Evolutionary conservation across 2,329 filamentous ascomycete genomes (phyloP), one percentile per base, ranked within the genome.

Genomic region (Fusarium sp.): DNA sequence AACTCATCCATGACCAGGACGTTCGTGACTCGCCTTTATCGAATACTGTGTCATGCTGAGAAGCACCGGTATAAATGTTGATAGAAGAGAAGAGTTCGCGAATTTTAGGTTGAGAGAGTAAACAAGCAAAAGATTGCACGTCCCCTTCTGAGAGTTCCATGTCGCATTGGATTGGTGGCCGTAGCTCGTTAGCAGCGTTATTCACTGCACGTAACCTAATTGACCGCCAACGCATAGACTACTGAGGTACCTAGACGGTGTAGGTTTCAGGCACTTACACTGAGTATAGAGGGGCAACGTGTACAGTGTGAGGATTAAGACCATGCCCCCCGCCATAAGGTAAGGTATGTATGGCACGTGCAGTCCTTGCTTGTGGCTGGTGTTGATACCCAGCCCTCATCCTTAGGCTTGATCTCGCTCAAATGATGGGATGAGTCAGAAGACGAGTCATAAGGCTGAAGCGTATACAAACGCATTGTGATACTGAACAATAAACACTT

Each of bases 1-100:
- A 90, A 86, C 61, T 87, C 87, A 81, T 97, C 94, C 94, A 97
- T 97, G 75, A 54, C 70, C 44, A 56, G 59, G 61, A 52, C 51
- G 63, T 56, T 65, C 51, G 61, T 65, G 61, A 24, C n/a, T 62
- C 44, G 41, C 33, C 52, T 54, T 33, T 65, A 31, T 45, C 39
- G 41, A 42, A 42, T 56, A 31, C 38, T 36, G 56, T 63, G 68
- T 74, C 72, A 74, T 74, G 58, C 68, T 72, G 52, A 33, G 38
- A 56, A 45, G 45, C 54, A 49, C 35, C 35, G 41, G 28, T 22
- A 48, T 38, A 45, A 57, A 56, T 47, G 54, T 59, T 33, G 17
- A 63, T 44, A 52, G 45, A 42, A 10, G 41, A 66, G 28, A 31
- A 63, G 24, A 17, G n/a, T 15, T 47, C 12, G 44, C 44, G 20